Base-by-base conservation (phyloP, 2,329 filamentous ascomycete species). In the Fusarium hainanense region DNA sequence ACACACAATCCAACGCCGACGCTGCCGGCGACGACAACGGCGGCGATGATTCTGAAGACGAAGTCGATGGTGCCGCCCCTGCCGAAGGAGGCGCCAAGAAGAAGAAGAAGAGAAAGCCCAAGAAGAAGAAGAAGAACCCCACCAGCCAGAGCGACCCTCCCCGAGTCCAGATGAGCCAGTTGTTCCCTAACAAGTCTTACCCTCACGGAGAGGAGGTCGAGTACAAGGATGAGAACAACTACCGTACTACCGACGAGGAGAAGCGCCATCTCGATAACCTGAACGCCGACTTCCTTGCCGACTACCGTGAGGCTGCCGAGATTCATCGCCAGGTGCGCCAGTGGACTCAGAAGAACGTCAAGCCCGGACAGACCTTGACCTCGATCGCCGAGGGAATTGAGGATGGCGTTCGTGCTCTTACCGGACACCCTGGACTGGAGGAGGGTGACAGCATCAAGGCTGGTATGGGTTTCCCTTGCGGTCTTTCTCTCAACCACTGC, bases 381-480 rank as follows among this genome's bases (percentile, higher is more conserved):
- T 90, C 94, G 79, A 95, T 97, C 71, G 92, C 93, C 11, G 90
- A 95, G 77, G 91, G 90, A n/a, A 97, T 97, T 74, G 93, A 97
- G 79, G 89, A 95, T 77, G 88, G 92, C 54, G 92, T 96, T 37
- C 88, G 93, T 69, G 88, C 90, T 32, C 80, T 97, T 69, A 91
- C 91, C 4, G 93, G 92, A 8, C 92, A 97, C 78, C 84, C 87
- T 71, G 93, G 93, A 10, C 81, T 96, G 44, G 86, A 91, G 66
- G 91, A 94, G 74, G 93, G 93, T 7, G 93, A 97, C 75, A 90
- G 89, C 56, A 82, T 94, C 69, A 88, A 89, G 75, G 93, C 89
- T 32, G 93, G 93, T 58, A 93, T 97, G 87, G 93, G 92, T 6
- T 97, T 97, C 82, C 93, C 93, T 7, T 93, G 91, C 23, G 93